Evolutionary conservation across 2,329 filamentous ascomycete genomes (phyloP).

Genomic region (Neodidymelliopsis sp.): DNA sequence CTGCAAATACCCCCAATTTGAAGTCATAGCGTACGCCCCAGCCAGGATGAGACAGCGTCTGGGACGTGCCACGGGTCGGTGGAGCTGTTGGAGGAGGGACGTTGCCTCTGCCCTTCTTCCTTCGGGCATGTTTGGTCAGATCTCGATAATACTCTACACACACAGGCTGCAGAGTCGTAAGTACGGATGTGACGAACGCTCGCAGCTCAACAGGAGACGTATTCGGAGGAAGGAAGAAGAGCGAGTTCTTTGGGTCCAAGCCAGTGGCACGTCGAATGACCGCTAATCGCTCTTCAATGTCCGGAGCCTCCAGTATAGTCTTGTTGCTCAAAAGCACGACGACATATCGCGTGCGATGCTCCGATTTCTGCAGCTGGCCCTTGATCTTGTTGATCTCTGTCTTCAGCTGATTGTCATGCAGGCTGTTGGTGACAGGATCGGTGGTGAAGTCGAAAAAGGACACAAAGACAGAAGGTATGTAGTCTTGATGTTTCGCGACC

Average conservation of each 20-base stretch:
- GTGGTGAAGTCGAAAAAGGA: slow-evolving; percentile 81
- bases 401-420: slow-evolving; percentile 89
- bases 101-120: slow-evolving; percentile 82
- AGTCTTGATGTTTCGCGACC: slow-evolving; percentile 86
- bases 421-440: slow-evolving; percentile 74
- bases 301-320: slow-evolving; percentile 63
- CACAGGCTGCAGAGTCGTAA: slow-evolving; percentile 74
- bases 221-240: slow-evolving; percentile 83
- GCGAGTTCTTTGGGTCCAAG: slow-evolving; percentile 77
- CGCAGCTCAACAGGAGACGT: slow-evolving; percentile 75
- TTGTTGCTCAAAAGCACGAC: slow-evolving; percentile 81
- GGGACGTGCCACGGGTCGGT: slow-evolving; percentile 82
- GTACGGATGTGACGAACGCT: slow-evolving; percentile 75
- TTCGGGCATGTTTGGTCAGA: slow-evolving; percentile 86
- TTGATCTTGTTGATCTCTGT: slow-evolving; percentile 83
- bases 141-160: slow-evolving; percentile 93
- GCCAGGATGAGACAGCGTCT: slow-evolving; percentile 81
- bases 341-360: slow-evolving; percentile 79
- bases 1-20: slow-evolving; percentile 88
- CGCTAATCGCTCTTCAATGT: slow-evolving; percentile 78
- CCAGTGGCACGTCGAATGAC: slow-evolving; percentile 80
- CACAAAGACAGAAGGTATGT: slow-evolving; percentile 80
- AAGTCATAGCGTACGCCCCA: slow-evolving; percentile 97
- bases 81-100: slow-evolving; percentile 83
- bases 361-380: slow-evolving; percentile 70